These are phyloP conservation scores for Monosporascus sp. DNA, from an alignment of 2,329 filamentous ascomycete genomes.

Conservation along the genomic window DNA sequence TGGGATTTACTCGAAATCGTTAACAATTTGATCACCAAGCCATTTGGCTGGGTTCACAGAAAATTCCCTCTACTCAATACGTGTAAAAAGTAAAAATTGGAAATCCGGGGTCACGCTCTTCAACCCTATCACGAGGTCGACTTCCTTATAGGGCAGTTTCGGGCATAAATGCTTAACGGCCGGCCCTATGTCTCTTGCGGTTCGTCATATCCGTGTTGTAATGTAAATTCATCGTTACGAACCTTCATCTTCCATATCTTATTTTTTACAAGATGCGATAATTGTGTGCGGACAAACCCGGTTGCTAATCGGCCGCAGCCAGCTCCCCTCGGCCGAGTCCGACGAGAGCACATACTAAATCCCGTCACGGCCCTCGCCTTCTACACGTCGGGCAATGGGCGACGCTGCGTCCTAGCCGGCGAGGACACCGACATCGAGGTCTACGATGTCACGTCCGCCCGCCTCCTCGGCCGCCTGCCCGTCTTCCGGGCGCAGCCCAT, in stretches of 20 bases:
- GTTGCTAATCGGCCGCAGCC: conserved; percentile 4
- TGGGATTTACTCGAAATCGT: conserved; percentile 7
- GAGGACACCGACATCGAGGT: conserved; percentile 55
- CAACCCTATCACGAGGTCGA: background rate
- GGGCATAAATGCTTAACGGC: background rate
- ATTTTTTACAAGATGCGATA: background rate
- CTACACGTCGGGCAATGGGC: conserved; percentile 28
- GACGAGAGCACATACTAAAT: conserved; percentile 37
- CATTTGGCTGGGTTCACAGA: no score
- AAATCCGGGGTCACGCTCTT: background rate
- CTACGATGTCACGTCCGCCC: conserved; percentile 37
- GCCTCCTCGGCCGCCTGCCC: conserved; percentile 35
- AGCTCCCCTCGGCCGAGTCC: conserved; percentile 12
- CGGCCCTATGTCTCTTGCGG: background rate
- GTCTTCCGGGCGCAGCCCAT: conserved; percentile 66
- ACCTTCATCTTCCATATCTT: background rate
- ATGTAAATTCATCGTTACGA: background rate
- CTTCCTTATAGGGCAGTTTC: background rate
- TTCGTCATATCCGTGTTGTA: background rate
- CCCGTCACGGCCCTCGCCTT: conserved; percentile 59
- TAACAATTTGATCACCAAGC: no score
- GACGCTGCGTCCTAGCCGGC: conserved; percentile 47
- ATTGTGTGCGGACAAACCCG: background rate
- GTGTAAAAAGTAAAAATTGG: no score
- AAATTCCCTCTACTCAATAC: no score